Evolutionary conservation across 768 basidiomycete genomes (phyloP), one percentile per base, ranked within the genome.

Genomic region (Kondoa malvinella): DNA sequence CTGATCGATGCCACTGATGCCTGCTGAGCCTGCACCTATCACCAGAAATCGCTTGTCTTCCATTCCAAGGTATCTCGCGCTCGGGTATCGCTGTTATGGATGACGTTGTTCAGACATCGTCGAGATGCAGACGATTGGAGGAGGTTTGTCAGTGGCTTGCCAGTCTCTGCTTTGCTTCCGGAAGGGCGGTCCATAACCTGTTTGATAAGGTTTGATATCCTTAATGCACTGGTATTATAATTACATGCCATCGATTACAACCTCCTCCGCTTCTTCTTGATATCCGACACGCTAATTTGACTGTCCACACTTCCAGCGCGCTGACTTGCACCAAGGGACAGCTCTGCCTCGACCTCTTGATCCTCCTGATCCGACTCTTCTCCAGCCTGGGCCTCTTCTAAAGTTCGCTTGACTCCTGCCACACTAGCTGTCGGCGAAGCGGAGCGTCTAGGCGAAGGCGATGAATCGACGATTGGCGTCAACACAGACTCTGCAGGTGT

Each of bases 251-350:
- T n/a, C n/a, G n/a, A n/a, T n/a, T n/a, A n/a, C n/a, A 8, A 50
- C 40, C 40, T 8, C 21, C 40, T 66, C 50, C 58, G 57, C 68
- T 66, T 68, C 34, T 34, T 58, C 67, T 66, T 60, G 57, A 71
- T 0, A 21, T 71, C 70, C 2, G 58, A 16, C 65, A 71, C 12
- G 32, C 67, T 68, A 57, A 61, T 31, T 1, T 2, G 14, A 4
- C 59, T 64, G 12, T 58, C 70, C 27, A 57, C 50, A 25, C 67
- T 66, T 21, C 3, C 65, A n/a, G 57, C 70, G 30, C 70, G 66
- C 34, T 33, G 60, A 4, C 32, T 50, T n/a, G n/a, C n/a, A n/a
- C n/a, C n/a, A n/a, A n/a, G n/a, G n/a, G n/a, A n/a, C n/a, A n/a
- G n/a, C n/a, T 2, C 4, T 30, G 16, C n/a, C n/a, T n/a, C n/a